These are phyloP conservation scores for Fusarium domesticum DNA, from an alignment of 2,329 filamentous ascomycete species.

Conservation along the genomic window DNA sequence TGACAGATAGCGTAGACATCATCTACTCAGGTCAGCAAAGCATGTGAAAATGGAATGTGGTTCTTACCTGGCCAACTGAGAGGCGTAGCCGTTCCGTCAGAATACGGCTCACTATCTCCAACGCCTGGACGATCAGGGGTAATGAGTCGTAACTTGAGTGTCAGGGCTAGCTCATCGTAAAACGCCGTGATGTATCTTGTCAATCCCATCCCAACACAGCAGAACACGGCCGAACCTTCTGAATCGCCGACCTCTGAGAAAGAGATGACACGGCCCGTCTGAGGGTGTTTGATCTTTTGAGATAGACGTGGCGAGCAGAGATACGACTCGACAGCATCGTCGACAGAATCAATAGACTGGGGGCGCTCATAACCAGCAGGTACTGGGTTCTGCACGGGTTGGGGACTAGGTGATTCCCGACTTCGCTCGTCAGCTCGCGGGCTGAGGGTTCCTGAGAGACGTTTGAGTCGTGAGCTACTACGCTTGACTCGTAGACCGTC, in stretches of 20 bases:
- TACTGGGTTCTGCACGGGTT: conserved; percentile 28
- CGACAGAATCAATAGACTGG: conserved; percentile 78
- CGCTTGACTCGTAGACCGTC: conserved; percentile 50
- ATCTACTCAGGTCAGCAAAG: conserved; percentile 37
- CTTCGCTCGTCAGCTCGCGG: conserved; percentile 39
- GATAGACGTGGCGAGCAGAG: conserved; percentile 79
- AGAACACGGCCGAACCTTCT: conserved; percentile 87
- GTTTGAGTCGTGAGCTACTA: conserved; percentile 57
- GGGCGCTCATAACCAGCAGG: conserved; percentile 67
- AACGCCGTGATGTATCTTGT: conserved; percentile 96
- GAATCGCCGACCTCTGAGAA: conserved; percentile 97
- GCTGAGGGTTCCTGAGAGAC: conserved; percentile 50
- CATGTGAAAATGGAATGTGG: background rate
- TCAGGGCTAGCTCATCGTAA: conserved; percentile 90
- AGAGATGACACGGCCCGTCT: conserved; percentile 82
- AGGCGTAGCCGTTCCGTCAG: conserved; percentile 78
- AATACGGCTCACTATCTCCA: conserved; percentile 83
- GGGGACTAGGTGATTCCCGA: conserved; percentile 27
- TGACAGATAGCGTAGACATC: conserved; percentile 95
- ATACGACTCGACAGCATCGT: conserved; percentile 83
- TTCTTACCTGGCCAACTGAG: conserved; percentile 86
- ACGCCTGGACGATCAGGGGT: conserved; percentile 93
- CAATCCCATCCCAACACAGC: conserved; percentile 96
- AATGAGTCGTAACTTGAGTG: conserved; percentile 83
- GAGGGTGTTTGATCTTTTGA: conserved; percentile 82